Evolutionary conservation across 2,329 filamentous ascomycete genomes (phyloP), one percentile per base, ranked within the genome.

Genomic region (Tolypocladium ovalisporum): DNA sequence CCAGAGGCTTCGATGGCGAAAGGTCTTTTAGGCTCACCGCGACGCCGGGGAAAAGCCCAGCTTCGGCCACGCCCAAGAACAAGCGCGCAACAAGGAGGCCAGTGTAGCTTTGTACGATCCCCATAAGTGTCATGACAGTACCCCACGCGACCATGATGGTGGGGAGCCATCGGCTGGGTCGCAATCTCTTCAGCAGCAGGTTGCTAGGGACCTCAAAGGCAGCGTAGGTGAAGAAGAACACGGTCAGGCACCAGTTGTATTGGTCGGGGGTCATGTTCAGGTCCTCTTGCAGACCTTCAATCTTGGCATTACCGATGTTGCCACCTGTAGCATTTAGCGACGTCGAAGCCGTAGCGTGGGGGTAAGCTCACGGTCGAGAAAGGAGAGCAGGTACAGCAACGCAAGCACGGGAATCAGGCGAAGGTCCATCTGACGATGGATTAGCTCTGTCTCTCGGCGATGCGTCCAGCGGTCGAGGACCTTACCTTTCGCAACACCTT

Each of bases 141-240:
- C 73, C 72, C 76, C 77, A 84, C 1, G 82, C 74, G 1, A 89
- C 70, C 85, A 95, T 92, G 64, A 93, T 93, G 7, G 79, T 71
- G 0, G 89, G 86, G 29, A 93, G 79, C 75, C 91, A 95, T 54
- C 89, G 73, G 42, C 83, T 87, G 0, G 90, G 90, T 0, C 86
- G 80, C 55, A 91, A 75, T 17, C 79, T 81, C 70, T 93, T 94
- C 57, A 94, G 80, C 9, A 93, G 71, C 15, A 93, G 71, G 64
- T 94, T 94, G 57, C 86, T 90, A n/a, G 89, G 75, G 0, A 87
- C 82, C 67, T 93, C 89, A 61, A 90, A 90, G 24, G 87, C 76
- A 2, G 87, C 79, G 67, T 94, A 95, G 1, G 86, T 70, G 61
- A 93, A 82, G 76, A 93, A 94, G 76, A 95, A 94, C 60, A 90